These are phyloP conservation scores for Microdochium trichocladiopsis DNA, from an alignment of 2,329 filamentous ascomycete species.

Conservation along the genomic window DNA sequence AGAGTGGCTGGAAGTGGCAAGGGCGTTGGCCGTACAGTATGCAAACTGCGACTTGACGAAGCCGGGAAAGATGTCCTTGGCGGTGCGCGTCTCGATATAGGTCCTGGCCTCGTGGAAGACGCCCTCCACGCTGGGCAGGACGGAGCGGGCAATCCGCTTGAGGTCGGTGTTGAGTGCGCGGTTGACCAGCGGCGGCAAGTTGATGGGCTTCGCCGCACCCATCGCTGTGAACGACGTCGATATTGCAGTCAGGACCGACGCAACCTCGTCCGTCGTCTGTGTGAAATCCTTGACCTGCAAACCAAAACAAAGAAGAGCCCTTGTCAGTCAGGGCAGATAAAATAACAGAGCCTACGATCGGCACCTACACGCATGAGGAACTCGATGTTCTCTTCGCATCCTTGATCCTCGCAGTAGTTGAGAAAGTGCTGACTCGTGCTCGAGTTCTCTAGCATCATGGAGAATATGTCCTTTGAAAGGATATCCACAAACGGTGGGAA, in stretches of 20 bases:
- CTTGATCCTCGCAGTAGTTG: constrained; percentile 38
- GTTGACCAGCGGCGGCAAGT: constrained; percentile 30
- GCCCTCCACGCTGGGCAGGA: constrained; percentile 37
- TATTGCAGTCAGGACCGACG: constrained; percentile 35
- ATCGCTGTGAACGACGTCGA: constrained; percentile 32
- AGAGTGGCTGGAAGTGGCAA: constrained; percentile 10
- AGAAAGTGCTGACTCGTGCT: constrained; percentile 37
- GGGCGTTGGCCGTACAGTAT: constrained; percentile 33
- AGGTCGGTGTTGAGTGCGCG: constrained; percentile 36
- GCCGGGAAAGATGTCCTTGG: constrained; percentile 38
- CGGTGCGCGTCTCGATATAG: constrained; percentile 35
- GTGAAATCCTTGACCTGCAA: constrained; percentile 38
- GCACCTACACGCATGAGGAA: constrained; percentile 38
- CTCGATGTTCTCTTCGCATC: constrained; percentile 41
- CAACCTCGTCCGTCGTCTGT: constrained; percentile 33
- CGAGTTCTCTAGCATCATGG: constrained; percentile 40
- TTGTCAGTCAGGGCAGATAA: not conserved
- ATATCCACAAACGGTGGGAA: constrained; percentile 34
- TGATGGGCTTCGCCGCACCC: constrained; percentile 26
- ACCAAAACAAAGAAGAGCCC: not conserved
- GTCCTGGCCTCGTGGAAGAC: constrained; percentile 34
- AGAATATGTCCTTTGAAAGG: constrained; percentile 41
- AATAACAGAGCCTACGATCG: constrained; percentile 7
- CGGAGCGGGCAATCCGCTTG: constrained; percentile 33
- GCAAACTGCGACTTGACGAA: constrained; percentile 47